A percentile compares a stretch with the other conserved stretches of the same genome.
These are phyloP conservation scores for Colletotrichum gigasporum DNA, from an alignment of 2,329 filamentous ascomycete species.

Conservation along the genomic window DNA sequence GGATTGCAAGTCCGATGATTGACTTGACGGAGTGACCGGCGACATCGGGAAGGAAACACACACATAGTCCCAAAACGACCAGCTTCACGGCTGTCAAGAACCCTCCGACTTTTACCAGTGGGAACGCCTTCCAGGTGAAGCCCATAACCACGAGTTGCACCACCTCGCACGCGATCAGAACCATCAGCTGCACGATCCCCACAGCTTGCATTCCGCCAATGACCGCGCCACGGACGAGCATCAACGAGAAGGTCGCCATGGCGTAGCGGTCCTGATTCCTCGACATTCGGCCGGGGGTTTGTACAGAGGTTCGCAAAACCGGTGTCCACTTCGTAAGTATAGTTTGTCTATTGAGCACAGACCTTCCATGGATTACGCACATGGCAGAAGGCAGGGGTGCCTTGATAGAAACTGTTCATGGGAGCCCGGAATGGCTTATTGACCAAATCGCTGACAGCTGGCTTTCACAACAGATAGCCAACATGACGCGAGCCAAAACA, in stretches of 20 bases:
- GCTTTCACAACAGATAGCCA: too few species aligned
- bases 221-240: conserved; percentile 70
- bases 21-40: neutral
- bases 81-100: neutral
- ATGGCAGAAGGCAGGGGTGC: too few species aligned
- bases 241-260: conserved; percentile 69
- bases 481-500: too few species aligned
- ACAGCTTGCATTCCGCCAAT: conserved; percentile 70
- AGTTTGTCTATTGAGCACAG: too few species aligned
- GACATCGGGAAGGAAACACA: neutral
- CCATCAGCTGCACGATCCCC: conserved; percentile 70
- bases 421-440: too few species aligned
- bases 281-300: conserved; percentile 63
- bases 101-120: neutral
- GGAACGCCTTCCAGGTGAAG: conserved; percentile 54
- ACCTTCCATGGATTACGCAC: too few species aligned
- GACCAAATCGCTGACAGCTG: too few species aligned
- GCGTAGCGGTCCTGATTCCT: conserved; percentile 70
- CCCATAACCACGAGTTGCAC: conserved; percentile 71
- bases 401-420: too few species aligned
- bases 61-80: neutral
- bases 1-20: neutral
- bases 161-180: conserved; percentile 78
- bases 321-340: too few species aligned
- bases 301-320: too few species aligned